Evolutionary conservation across 495 filamentous ascomycete species (phyloP), one percentile per base, ranked within the genome.

Genomic region (Xylaria sp.): DNA sequence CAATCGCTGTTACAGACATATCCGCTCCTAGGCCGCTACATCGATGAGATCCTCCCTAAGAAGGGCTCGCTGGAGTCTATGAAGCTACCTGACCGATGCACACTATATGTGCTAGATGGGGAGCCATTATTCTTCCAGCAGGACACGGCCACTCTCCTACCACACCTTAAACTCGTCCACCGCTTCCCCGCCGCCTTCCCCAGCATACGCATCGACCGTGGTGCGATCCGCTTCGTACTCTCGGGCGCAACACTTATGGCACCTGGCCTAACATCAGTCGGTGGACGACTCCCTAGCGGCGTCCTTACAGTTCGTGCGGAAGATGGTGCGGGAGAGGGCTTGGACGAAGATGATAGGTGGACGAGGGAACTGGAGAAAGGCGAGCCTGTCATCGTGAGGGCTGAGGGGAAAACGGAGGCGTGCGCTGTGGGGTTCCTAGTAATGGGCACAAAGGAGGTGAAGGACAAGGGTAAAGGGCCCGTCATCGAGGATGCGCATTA

Each of bases 171-270:
- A 19, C 88, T 95, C 68, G 86, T 95, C 35, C 93, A 95, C 81
- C 83, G 87, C 64, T 93, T 91, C 82, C 91, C 91, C 7, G 75
- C 83, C 65, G 86, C 85, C 75, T 93, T 93, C 77, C 86, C 87
- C 7, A 85, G 83, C 31, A 79, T 93, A 53, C 88, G 90, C 65
- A 94, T 97, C 76, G 95, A 98, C 81, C 90, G 96, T 61, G 96
- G 96, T 64, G 96, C 97, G 0, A 98, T 98, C 80, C 93, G 97
- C 69, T 99, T 99, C 82, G 95, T 99, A 37, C 87, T 99, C 0
- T 90, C 89, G 3, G 96, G 96, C 29, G 96, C 96, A 0, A 91
- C 95, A 66, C 89, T 99, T 53, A 99, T 99, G 96, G 94, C 92
- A 15, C 96, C 96, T 0, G 96, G 96, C 0, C 78, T 98, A 70